phyloP scores from a whole-genome alignment of 495 filamentous ascomycete species.

The Lasiosphaeria ovina region DNA sequence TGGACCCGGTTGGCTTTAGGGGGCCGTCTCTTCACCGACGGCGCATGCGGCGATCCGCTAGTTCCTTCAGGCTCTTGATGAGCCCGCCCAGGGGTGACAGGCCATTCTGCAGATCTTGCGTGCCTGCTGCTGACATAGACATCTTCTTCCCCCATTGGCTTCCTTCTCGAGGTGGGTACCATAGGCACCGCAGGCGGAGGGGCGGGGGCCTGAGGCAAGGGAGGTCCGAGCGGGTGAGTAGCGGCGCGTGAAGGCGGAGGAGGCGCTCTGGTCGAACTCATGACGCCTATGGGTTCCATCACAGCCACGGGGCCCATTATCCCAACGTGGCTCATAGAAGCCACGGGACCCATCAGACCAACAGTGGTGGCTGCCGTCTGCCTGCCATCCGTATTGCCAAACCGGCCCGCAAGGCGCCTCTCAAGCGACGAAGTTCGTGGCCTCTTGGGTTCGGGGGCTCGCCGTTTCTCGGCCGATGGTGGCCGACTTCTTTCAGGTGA shows the following conservation, averaged over 20 bases:
- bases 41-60: constrained; percentile 26
- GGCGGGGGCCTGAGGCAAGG: constrained; percentile 31
- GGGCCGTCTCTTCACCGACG: constrained; percentile 26
- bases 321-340: constrained; percentile 10
- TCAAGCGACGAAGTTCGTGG: constrained; percentile 39
- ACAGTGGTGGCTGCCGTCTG: constrained; percentile 17
- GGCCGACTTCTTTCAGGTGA: background rate
- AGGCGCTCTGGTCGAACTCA: constrained; percentile 19
- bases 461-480: constrained; percentile 18
- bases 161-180: constrained; percentile 32
- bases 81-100: constrained; percentile 9
- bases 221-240: constrained; percentile 17
- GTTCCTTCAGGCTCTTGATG: constrained; percentile 12
- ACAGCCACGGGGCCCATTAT: constrained; percentile 16
- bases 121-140: constrained; percentile 29
- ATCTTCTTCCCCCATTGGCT: constrained; percentile 42
- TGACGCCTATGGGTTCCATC: constrained; percentile 21
- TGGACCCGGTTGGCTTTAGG: constrained; percentile 25
- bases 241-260: constrained; percentile 27
- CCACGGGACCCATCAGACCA: constrained; percentile 15
- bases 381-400: constrained; percentile 38
- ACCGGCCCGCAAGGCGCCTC: constrained; percentile 43
- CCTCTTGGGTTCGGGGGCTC: constrained; percentile 23
- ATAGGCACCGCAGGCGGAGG: constrained; percentile 19
- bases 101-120: constrained; percentile 17